Evolutionary conservation across 148 eudicot species (phyloP).

Genomic region (Vaccinium vitisidaea): DNA sequence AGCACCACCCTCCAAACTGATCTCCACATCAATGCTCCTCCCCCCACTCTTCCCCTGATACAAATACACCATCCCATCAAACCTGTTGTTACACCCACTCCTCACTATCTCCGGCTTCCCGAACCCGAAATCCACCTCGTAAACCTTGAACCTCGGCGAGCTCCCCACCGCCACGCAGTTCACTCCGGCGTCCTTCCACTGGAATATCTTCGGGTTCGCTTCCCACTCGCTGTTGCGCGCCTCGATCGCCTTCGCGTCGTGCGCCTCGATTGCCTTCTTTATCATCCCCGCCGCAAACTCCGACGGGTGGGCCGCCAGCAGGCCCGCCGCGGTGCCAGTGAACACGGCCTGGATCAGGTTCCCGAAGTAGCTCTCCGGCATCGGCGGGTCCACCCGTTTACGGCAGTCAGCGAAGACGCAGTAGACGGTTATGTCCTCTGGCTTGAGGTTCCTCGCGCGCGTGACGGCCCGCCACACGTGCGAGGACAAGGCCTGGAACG

Average conservation of each 20-base stretch:
- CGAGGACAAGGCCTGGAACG: slow-evolving; percentile 82
- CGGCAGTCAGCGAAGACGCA: slow-evolving; percentile 89
- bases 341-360: slow-evolving; percentile 92
- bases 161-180: slow-evolving; percentile 97
- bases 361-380: slow-evolving; percentile 93
- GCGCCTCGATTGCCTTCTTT: slow-evolving; percentile 40
- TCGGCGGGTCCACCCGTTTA: slow-evolving; percentile 76
- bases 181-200: slow-evolving; percentile 85
- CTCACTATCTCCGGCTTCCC: slow-evolving; percentile 86
- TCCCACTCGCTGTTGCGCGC: slow-evolving; percentile 78
- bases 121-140: slow-evolving; percentile 86
- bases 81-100: slow-evolving; percentile 86
- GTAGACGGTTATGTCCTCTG: slow-evolving; percentile 75
- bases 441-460: slow-evolving; percentile 73
- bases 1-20: slow-evolving; percentile 64
- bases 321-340: slow-evolving; percentile 82
- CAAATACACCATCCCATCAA: slow-evolving; percentile 95
- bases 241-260: slow-evolving; percentile 62
- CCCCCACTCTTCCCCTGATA: slow-evolving; percentile 81
- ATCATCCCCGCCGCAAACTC: slow-evolving; percentile 62
- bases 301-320: slow-evolving; percentile 51
- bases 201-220: slow-evolving; percentile 70
- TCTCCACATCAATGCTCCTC: slow-evolving; percentile 85
- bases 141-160: slow-evolving; percentile 90
- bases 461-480: slow-evolving; percentile 85